These are phyloP conservation scores for Xylaria sp. DNA, from an alignment of 2,329 filamentous ascomycete species.

Conservation along the genomic window DNA sequence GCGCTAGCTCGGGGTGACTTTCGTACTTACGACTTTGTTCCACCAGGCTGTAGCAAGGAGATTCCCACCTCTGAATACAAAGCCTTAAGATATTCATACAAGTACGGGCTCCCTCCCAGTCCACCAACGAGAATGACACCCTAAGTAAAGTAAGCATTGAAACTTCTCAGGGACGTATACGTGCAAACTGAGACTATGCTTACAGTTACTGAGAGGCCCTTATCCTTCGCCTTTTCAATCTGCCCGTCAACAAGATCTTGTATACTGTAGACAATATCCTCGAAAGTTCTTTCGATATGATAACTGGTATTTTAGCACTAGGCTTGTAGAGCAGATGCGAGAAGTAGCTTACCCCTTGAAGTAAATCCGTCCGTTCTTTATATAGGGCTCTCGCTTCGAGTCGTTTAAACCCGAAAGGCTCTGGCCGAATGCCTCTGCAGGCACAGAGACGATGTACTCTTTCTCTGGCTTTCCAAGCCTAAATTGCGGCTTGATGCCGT, in stretches of 20 bases:
- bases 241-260: neutral
- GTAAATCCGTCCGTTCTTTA: constrained; percentile 10
- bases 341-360: constrained; percentile 4
- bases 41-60: neutral
- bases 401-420: neutral
- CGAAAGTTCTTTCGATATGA: neutral
- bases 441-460: neutral
- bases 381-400: neutral
- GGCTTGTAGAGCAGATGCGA: neutral
- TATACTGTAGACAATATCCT: neutral
- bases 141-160: neutral
- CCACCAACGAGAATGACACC: constrained; percentile 17
- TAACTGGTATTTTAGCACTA: neutral
- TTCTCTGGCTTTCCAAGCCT: neutral
- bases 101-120: constrained; percentile 6
- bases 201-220: constrained; percentile 1
- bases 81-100: constrained; percentile 7
- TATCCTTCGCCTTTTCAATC: neutral
- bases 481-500: constrained; percentile 4
- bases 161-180: neutral
- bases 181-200: neutral
- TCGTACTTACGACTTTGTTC: neutral
- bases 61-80: neutral
- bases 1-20: too few relatives aligned
- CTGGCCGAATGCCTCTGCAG: neutral